Base-by-base conservation (phyloP, 768 basidiomycete genomes). In the Trametes cubensis region DNA sequence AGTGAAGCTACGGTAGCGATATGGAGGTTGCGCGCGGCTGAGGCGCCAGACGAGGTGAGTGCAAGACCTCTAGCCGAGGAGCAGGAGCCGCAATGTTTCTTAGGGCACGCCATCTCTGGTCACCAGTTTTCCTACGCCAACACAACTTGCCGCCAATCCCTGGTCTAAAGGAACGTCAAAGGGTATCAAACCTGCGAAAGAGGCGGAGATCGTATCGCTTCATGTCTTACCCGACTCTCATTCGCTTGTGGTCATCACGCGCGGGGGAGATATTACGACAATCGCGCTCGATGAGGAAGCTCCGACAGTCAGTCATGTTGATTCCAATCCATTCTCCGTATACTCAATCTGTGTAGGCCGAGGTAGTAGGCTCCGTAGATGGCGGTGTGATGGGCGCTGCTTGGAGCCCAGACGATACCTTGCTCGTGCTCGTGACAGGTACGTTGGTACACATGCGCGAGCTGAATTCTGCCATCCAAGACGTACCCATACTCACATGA, bases 321-420 rank as follows among this genome's bases (percentile, higher is more conserved):
- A 21, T 10, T 21, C 4, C 20, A 4, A 13, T 39, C 2, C 11
- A 38, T 6, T 41, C 15, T 13, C 13, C 28, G 6, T 42, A 21
- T 34, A n/a, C 41, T 42, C 21, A 50, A 18, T n/a, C 18, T 34
- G 34, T 42, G 4, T 57, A 92, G 89, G 76, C 84, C 46, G 92
- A 95, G 66, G 82, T 94, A 15, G 88, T 95, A 57, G 96, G 96
- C 17, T 87, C 88, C 0, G 85, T 98, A 7, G 95, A 97, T 58
- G 80, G 85, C 13, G 94, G 92, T 0, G 88, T 99, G 52, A 74
- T 85, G 30, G 87, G 89, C 0, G 95, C 92, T 13, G 79, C 83
- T 14, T 98, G 96, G 95, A 88, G 88, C 64, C 94, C 96, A 4
- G 97, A 99, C 72, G 92, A 96, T 58, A 86, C 92, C 8, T 76